Base-by-base conservation (phyloP, 805 yeast species). In the Myxozyma vanderwaltii region DNA sequence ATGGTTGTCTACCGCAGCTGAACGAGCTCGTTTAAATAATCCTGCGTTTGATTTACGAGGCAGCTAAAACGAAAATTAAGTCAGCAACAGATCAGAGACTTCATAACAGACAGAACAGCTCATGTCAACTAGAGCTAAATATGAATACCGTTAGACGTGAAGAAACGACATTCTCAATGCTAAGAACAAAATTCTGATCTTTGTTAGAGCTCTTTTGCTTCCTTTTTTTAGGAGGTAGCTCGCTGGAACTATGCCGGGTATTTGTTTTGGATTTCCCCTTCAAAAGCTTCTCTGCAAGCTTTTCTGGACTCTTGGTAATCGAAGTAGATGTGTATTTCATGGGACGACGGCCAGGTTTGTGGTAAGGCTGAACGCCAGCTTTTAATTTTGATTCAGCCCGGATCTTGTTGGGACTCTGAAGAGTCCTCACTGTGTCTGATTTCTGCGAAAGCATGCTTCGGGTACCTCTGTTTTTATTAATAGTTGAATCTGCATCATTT, bases 61-160 rank as follows among this genome's bases (percentile, higher is more conserved):
- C 21, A 48, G 15, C 52, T 48, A 31, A 8, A 47, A 31, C 33
- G 19, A 5, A 31, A 6, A 24, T 17, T 19, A 10, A 23, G 33
- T 36, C 52, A 48, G 31, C 15, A 36, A 35, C 23, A 8, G 27
- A 3, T 19, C 26, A 47, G n/a, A n/a, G n/a, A n/a, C n/a, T n/a
- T n/a, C n/a, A n/a, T n/a, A n/a, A n/a, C n/a, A n/a, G n/a, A n/a
- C n/a, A n/a, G n/a, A n/a, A n/a, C 46, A 8, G 17, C 23, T 19
- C 17, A 15, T 4, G 43, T 8, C 8, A 5, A 38, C 7, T 38
- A 13, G 12, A 17, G 12, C 8, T 26, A 23, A n/a, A 45, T 4
- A 3, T 26, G 29, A 27, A 45, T 45, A 45, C 49, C 49, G 49
- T 45, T 10, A 48, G 43, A 48, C 52, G 52, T 15, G 52, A 35